Evolutionary conservation across 2,329 filamentous ascomycete genomes (phyloP).

Genomic region (Ceratocystis alfenasii): DNA sequence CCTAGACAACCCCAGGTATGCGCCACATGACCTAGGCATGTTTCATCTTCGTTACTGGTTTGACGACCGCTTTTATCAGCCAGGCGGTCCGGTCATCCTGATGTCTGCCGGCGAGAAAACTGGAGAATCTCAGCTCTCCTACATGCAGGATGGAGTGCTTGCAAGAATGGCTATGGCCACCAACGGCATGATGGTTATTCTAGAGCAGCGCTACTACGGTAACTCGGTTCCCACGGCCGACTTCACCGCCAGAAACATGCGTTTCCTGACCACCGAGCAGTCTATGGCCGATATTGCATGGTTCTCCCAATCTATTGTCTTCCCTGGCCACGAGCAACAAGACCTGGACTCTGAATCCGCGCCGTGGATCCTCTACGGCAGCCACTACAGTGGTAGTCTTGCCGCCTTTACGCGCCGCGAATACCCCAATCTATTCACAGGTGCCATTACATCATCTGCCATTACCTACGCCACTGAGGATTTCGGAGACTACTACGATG

Average conservation of each 20-base stretch:
- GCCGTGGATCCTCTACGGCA: constrained; percentile 70
- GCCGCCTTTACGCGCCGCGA: constrained; percentile 62
- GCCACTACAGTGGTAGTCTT: constrained; percentile 71
- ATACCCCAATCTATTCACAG: constrained; percentile 71
- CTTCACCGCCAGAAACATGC: constrained; percentile 55
- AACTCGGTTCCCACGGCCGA: constrained; percentile 57
- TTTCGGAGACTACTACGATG: constrained; percentile 54
- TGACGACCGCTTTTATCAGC: constrained; percentile 60
- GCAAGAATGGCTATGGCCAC: constrained; percentile 58
- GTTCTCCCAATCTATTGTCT: constrained; percentile 62
- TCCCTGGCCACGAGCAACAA: constrained; percentile 54
- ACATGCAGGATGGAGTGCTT: constrained; percentile 66
- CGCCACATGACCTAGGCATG: constrained; percentile 56
- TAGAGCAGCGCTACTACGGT: constrained; percentile 85
- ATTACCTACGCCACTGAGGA: constrained; percentile 68
- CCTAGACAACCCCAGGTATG: constrained; percentile 65
- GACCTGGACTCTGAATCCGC: constrained; percentile 54
- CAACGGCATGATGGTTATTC: constrained; percentile 62
- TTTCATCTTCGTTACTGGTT: constrained; percentile 76
- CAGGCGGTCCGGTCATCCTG: constrained; percentile 70
- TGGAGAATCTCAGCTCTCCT: constrained; percentile 51
- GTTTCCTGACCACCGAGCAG: constrained; percentile 76
- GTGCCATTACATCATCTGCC: constrained; percentile 66
- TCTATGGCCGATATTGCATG: constrained; percentile 70
- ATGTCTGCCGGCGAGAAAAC: constrained; percentile 60